Base-by-base conservation (phyloP, 495 filamentous ascomycete genomes). In the Ascodesmis nigricans region DNA sequence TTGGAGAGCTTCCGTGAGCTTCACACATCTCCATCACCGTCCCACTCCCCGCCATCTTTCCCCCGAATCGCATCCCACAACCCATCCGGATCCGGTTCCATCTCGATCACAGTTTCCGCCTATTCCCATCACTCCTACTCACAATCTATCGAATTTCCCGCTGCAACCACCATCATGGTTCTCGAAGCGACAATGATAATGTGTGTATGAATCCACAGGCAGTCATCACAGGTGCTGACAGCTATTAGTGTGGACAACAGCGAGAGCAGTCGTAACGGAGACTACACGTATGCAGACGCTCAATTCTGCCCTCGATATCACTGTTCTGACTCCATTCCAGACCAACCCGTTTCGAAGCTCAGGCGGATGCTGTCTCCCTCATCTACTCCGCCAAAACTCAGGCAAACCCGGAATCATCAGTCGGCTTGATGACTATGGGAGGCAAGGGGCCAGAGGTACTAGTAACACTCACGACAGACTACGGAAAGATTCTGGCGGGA, bases 361-460 rank as follows among this genome's bases (percentile, higher is more conserved):
- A 95, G 62, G 60, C 75, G 46, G 90, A 99, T 57, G 82, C 84
- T 29, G 79, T 91, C 47, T 81, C 76, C 53, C 74, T 93, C 55
- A 75, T 93, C 53, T 93, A 92, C 62, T 77, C 75, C 43, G 75
- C 75, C 48, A 91, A 95, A 58, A 91, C 83, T 43, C 71, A 80
- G 58, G 76, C 69, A 54, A 91, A 99, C 56, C 77, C 87, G 15
- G 87, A 99, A 59, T 92, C 82, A 8, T 84, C 81, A 15, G 90
- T 95, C 35, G 87, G 87, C 40, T 64, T 99, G 31, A 91, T 99
- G 82, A 92, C 78, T 56, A 93, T 95, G 83, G 87, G 79, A 38
- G 87, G 87, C 46, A 84, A 83, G 49, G 81, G 82, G 8, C 87
- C 87, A 26, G 90, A 99, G 59, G 82, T 95, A 37, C 66, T 95